These are phyloP conservation scores for Macrolepiota dolichaula DNA, from an alignment of 768 basidiomycete species.

Conservation along the genomic window DNA sequence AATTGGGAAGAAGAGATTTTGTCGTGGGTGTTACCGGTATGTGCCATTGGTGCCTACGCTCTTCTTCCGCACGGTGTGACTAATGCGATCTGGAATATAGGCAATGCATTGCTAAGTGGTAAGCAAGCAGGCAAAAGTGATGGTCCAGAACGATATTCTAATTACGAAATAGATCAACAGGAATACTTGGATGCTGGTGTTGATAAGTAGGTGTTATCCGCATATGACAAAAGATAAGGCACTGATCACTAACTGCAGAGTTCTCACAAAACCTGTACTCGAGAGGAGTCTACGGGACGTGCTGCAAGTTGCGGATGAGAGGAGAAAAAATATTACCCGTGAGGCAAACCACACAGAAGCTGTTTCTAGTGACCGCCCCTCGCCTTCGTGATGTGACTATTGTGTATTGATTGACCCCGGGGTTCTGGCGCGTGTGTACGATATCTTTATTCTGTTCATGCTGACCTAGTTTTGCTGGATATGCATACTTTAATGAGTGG, in stretches of 20 bases:
- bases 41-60: conserved; percentile 12
- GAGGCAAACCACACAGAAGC: conserved; percentile 12
- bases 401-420: background rate
- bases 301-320: conserved; percentile 41
- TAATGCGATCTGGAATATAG: conserved; percentile 22
- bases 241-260: conserved; percentile 33
- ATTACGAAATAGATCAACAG: conserved; percentile 54
- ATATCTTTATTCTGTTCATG: conserved; percentile 5
- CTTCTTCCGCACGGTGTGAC: background rate
- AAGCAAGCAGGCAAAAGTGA: conserved; percentile 17
- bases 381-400: background rate
- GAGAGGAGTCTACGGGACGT: conserved; percentile 51
- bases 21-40: conserved; percentile 79
- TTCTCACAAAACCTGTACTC: conserved; percentile 78
- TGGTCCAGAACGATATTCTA: conserved; percentile 3
- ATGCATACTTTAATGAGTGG: conserved; percentile 1
- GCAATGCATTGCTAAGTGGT: conserved; percentile 53
- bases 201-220: conserved; percentile 51
- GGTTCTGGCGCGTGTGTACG: conserved; percentile 8
- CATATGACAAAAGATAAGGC: conserved; percentile 3
- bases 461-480: background rate
- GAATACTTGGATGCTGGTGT: conserved; percentile 76
- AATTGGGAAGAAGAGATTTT: conserved; percentile 66
- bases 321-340: conserved; percentile 32
- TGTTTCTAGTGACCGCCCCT: background rate